A percentile compares a stretch with the other conserved stretches of the same genome.
Conservation (phyloP, 169 alveolate species). For the Theileria equi region DNA sequence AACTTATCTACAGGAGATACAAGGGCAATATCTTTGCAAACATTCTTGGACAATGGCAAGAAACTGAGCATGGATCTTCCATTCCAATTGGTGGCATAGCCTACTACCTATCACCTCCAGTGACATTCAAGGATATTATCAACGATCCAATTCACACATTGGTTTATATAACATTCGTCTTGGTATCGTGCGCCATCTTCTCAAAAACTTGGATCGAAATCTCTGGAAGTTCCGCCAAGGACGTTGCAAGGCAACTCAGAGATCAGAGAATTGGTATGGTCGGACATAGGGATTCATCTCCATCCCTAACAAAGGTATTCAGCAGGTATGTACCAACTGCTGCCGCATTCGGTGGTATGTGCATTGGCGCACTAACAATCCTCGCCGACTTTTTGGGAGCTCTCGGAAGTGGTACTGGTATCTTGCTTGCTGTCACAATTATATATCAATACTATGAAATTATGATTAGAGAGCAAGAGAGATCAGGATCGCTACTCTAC, state of each 20-base stretch:
- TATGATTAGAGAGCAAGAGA: constrained; percentile 92
- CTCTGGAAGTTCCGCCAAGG: constrained; percentile 97
- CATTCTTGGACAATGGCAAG: constrained; percentile 95
- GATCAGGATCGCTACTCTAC: constrained; percentile 82
- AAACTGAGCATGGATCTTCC: constrained; percentile 91
- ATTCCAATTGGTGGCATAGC: constrained; percentile 99
- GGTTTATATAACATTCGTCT: constrained; percentile 94
- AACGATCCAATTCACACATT: constrained; percentile 97
- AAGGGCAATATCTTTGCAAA: constrained; percentile 91
- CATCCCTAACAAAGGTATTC: constrained; percentile 74
- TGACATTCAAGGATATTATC: constrained; percentile 85
- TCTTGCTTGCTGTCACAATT: constrained; percentile 96
- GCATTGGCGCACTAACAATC: constrained; percentile 98
- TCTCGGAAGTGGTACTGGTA: constrained; percentile 99
- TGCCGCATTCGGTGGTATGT: constrained; percentile 99
- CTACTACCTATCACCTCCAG: constrained; percentile 98
- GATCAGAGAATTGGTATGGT: constrained; percentile 92
- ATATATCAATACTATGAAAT: constrained; percentile 98
- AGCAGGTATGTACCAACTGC: constrained; percentile 98
- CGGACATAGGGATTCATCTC: constrained; percentile 79
- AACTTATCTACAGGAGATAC: constrained; percentile 96
- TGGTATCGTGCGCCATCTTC: constrained; percentile 97
- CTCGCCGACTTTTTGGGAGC: constrained; percentile 99
- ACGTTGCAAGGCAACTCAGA: constrained; percentile 98
- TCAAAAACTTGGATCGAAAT: constrained; percentile 99